Base-by-base conservation (phyloP, 2,329 filamentous ascomycete species). In the Xylariaceae sp. region DNA sequence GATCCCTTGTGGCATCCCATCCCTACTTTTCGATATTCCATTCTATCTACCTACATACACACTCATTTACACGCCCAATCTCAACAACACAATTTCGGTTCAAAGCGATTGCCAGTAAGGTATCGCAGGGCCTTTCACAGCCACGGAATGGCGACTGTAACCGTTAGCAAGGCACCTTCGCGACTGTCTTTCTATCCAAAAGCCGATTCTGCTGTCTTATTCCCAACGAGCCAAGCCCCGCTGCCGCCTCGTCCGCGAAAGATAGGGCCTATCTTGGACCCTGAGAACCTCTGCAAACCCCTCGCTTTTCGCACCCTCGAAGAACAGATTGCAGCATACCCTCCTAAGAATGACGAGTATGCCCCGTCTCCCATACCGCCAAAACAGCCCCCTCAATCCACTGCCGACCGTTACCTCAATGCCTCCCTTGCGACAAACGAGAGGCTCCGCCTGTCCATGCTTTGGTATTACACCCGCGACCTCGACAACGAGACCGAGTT, bases 381-480 rank as follows among this genome's bases (percentile, higher is more conserved):
- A 17, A 35, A 17, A 16, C n/a, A n/a, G n/a, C 34, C 34, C 8
- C 16, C 36, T 12, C 10, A 19, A 22, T 22, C 14, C 36, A 12
- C 22, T 10, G 10, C 36, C 11, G 36, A 38, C 8, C 36, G 36
- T 11, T 38, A 38, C 16, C 36, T 38, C 6, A 12, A 20, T 21
- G 16, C 36, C 16, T 20, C 17, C 10, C 36, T 38, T 6, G 19
- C 12, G 6, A 20, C 10, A 10, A 38, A 38, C 36, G 36, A 38
- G 16, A 20, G 20, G 16, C 7, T 38, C 6, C 17, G 36, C 8
- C 20, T 38, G 36, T 38, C 36, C 12, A 38, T 38, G 36, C 36
- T 38, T 12, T 38, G 36, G 36, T 38, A 38, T 16, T 38, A 38
- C 19, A 38, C 36, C 7, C 36, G 21, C 36, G 17, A 38, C 11